Conservation (phyloP, 441 rosid species). For the Populus hybrid region DNA sequence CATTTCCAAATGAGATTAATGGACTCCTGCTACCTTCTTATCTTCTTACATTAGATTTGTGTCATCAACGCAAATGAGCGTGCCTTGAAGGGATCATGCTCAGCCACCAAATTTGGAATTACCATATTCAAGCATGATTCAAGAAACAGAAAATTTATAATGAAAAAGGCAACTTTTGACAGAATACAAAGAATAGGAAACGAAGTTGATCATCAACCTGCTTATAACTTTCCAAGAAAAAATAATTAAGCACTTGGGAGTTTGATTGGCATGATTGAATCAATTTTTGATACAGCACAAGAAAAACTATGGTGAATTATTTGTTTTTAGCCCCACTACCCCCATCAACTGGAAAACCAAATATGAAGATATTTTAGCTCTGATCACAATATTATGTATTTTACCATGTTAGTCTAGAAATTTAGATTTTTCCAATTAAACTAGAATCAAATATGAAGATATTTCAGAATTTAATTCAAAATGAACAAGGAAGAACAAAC, state of each 20-base stretch:
- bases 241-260: background rate
- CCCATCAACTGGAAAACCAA: background rate
- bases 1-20: background rate
- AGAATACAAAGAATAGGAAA: background rate
- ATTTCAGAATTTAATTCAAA: background rate
- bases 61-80: background rate
- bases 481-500: background rate
- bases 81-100: background rate
- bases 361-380: background rate
- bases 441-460: background rate
- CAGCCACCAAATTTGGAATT: background rate
- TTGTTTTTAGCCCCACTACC: background rate
- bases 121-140: background rate
- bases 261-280: background rate
- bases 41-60: background rate
- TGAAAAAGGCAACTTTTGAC: background rate
- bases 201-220: slow-evolving; percentile 2
- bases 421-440: background rate
- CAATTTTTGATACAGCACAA: background rate
- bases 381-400: background rate
- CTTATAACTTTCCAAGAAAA: background rate
- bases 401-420: background rate
- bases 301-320: background rate
- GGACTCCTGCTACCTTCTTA: background rate
- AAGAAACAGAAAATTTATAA: background rate